Base-by-base conservation (phyloP, 108 stramenopile genomes). In the Pseudonitzschia pungens region DNA sequence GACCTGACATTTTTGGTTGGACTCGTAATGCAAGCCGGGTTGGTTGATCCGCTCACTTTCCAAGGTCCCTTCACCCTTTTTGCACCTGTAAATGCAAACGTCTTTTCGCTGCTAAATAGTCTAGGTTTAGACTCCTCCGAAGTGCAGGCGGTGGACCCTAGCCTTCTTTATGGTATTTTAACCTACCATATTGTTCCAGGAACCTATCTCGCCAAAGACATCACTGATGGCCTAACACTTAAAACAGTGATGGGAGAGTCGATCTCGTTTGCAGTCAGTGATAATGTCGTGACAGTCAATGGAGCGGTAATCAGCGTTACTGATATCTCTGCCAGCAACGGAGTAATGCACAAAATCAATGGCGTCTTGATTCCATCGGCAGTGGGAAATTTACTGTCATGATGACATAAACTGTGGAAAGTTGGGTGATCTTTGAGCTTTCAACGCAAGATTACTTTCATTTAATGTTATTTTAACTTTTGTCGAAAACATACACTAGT, bases 61-160 rank as follows among this genome's bases (percentile, higher is more conserved):
- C 77, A 84, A n/a, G 78, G 73, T 54, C 75, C 69, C 5, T 76
- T 70, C 44, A 67, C 66, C 8, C 22, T 67, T 21, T 67, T 76
- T 26, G 86, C 83, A 26, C 86, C 86, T 18, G 82, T 78, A 26
- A 76, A 86, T 67, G 78, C 53, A 5, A 83, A 81, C 2, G 84
- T 86, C 52, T 72, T 33, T 26, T 68, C 74, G 44, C 18, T 50
- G 9, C 24, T 67, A n/a, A 29, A n/a, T 21, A 21, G n/a, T 6
- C 43, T 45, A 6, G 60, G 60, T 14, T 4, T 62, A 31, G 54
- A 55, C 20, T 12, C 45, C 45, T 18, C 45, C 14, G 54, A 2
- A 55, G 54, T 26, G 24, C 6, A n/a, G 5, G 32, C 12, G n/a
- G 29, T 62, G 2, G 60, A 62, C 32, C n/a, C n/a, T 42, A 41